Base-by-base conservation (phyloP, 768 basidiomycete genomes). In the Auricularia sp. region DNA sequence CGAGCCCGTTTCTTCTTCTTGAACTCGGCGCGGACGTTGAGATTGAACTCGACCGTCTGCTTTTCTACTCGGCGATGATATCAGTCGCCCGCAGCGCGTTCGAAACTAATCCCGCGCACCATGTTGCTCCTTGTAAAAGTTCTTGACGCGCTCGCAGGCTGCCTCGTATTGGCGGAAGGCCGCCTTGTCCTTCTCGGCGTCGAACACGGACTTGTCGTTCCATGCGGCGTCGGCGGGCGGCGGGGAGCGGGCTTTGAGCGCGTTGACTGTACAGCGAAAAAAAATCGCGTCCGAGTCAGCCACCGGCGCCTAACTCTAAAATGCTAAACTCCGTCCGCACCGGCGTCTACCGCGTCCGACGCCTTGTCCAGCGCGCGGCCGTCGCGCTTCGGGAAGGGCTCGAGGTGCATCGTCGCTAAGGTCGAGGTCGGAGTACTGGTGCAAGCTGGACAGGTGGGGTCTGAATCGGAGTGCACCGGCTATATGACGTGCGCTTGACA, bases 31-130 rank as follows among this genome's bases (percentile, higher is more conserved):
- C 93, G 87, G 4, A 86, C 85, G 64, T 85, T 81, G 68, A 94
- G 81, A 73, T 95, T 95, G 80, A 84, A 95, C 24, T 80, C 88
- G 2, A 94, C 82, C 0, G 93, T 95, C 75, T 95, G 93, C 70
- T 94, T 95, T 72, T 87, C 90, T 92, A 72, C 47, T 21, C 21
- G 62, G 56, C 6, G n/a, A 37, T 35, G 0, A 1, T 5, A 51
- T 51, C 47, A 16, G 21, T 16, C 21, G 18, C 47, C 11, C 6
- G 21, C 47, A 10, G 47, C 14, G 5, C 11, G 18, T 6, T 5
- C 21, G 16, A 18, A 18, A 21, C 8, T 51, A 6, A 21, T 51
- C 21, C 18, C 47, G 21, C 47, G 47, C 47, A 51, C 47, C 34
- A 29, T 59, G 56, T 3, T 59, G 56, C 29, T 59, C 56, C 16